Base-by-base conservation (phyloP, 345 rosid genomes). In the Boechera stricta region DNA sequence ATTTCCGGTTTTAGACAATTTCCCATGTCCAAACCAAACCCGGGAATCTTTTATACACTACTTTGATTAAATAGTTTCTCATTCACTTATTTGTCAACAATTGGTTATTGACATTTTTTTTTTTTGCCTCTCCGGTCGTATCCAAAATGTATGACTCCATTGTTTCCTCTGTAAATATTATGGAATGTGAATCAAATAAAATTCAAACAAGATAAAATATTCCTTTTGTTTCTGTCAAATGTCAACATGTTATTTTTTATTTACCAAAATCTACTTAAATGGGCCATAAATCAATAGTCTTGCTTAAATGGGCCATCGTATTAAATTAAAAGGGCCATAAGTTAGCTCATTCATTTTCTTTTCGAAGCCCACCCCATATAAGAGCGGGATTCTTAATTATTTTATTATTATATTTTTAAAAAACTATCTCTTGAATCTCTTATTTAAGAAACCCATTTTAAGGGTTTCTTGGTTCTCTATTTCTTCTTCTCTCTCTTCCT, bases 1-100 rank as follows among this genome's bases (percentile, higher is more conserved):
- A 47, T 64, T 63, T 64, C 71, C 62, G 53, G 59, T 70, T 71
- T 71, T 16, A 10, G 57, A 54, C 69, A 52, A 26, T 45, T 55
- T 39, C 47, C 29, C 7, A 18, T 36, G 29, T 60, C 64, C 64
- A 16, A 36, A 60, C 51, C 71, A 21, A 35, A 42, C 66, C 71
- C 51, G 60, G 61, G 67, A 66, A 66, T 74, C 64, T 42, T 47
- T 51, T 73, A 7, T 16, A 15, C 5, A 9, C 47, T 13, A 71
- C n/a, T 53, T 66, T 18, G n/a, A 53, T 65, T 48, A 6, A 39
- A 39, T 62, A 12, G 33, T 39, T 64, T 64, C 39, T n/a, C 51
- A 18, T 12, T 36, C 47, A 42, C 15, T 13, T 31, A 44, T 57
- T 71, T 45, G 56, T 58, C 75, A 59, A 48, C 57, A 72, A 48